Conservation (phyloP, 371 early-diverging fungal genomes). For the Mortierella sp. region DNA sequence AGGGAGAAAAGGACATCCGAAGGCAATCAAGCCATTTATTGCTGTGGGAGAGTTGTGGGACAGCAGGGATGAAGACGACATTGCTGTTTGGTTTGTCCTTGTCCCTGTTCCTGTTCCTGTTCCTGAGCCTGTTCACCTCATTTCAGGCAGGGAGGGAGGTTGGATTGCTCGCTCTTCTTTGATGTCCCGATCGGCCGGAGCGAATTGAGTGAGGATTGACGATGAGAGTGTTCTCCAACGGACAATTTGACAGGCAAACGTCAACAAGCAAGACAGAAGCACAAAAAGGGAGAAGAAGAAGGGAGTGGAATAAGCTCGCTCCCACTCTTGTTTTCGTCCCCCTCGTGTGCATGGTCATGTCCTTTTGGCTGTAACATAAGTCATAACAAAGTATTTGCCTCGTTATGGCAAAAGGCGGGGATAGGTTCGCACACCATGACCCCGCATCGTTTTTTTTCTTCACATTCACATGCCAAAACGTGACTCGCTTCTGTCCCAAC, state of each 20-base stretch:
- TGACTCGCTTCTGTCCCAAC: neutral
- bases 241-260: neutral
- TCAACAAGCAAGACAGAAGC: too few relatives aligned
- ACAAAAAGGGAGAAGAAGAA: neutral
- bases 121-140: neutral
- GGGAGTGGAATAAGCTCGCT: neutral
- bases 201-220: neutral
- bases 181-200: neutral
- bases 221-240: neutral
- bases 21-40: neutral
- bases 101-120: neutral
- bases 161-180: neutral
- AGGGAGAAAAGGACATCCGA: conserved; percentile 2
- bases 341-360: neutral
- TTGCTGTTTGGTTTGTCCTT: neutral
- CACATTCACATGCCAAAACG: conserved; percentile 5
- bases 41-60: neutral
- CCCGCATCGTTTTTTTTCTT: neutral
- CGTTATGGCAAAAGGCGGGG: conserved; percentile 10
- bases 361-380: neutral
- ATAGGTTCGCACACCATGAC: neutral
- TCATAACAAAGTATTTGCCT: neutral
- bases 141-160: neutral
- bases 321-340: too few relatives aligned
- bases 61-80: neutral